A percentile compares a stretch with the other conserved stretches of the same genome.
Evolutionary conservation across 768 basidiomycete genomes (phyloP).

Genomic region (Tulasnella sp.): DNA sequence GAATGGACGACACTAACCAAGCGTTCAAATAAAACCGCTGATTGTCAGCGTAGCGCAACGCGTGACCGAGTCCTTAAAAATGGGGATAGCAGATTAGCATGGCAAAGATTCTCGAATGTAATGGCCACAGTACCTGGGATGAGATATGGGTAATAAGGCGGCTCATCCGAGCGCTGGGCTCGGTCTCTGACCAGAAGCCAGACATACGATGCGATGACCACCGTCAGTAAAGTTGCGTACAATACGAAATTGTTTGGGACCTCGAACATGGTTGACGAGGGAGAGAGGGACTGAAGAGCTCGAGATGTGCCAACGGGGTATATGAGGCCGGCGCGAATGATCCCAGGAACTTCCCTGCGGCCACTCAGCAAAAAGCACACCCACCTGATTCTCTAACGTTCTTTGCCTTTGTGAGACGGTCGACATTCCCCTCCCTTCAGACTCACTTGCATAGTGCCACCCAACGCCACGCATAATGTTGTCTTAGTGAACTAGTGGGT

Average conservation of each 20-base stretch:
- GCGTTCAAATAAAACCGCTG: not conserved
- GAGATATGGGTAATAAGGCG: not conserved
- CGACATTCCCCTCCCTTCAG: too few species aligned
- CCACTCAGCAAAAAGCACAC: too few species aligned
- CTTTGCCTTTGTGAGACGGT: too few species aligned
- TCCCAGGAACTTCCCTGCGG: too few species aligned
- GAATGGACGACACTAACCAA: not conserved
- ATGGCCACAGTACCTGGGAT: not conserved
- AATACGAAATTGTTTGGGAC: not conserved
- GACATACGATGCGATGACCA: not conserved
- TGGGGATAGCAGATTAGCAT: not conserved
- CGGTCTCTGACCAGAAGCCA: not conserved
- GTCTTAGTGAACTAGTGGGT: too few species aligned
- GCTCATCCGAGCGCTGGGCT: not conserved
- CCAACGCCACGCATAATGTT: too few species aligned
- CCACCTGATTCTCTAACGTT: too few species aligned
- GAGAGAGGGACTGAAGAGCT: not conserved
- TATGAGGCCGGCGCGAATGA: too few species aligned
- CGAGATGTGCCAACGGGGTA: too few species aligned
- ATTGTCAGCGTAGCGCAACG: not conserved
- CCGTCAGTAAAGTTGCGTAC: not conserved
- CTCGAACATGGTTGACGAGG: not conserved
- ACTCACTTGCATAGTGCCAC: too few species aligned
- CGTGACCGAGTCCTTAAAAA: not conserved
- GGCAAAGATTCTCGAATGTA: not conserved